A percentile compares a stretch with the other conserved stretches of the same genome.
These are phyloP conservation scores for Kwoniella mangroviensis DNA, from an alignment of 768 basidiomycete genomes.

Conservation along the genomic window DNA sequence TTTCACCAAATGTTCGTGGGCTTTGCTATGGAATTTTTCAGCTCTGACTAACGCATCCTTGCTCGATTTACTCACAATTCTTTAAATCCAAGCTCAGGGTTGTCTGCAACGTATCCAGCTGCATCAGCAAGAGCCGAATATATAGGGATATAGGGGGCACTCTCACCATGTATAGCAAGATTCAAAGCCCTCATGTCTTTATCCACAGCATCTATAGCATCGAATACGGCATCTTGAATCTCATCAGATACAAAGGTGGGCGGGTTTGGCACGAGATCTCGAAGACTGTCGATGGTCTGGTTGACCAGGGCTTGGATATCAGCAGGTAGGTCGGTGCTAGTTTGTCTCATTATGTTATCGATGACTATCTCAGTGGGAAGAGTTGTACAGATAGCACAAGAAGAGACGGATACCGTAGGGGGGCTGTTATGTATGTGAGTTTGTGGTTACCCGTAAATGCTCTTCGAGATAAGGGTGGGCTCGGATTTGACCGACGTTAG, in stretches of 20 bases:
- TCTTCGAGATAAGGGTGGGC: background rate
- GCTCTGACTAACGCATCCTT: background rate
- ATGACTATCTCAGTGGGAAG: background rate
- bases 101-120: constrained; percentile 4
- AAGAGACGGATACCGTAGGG: background rate
- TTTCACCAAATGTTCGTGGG: constrained; percentile 26
- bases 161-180: constrained; percentile 32
- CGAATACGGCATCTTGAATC: constrained; percentile 33
- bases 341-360: background rate
- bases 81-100: constrained; percentile 31
- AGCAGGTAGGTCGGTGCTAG: constrained; percentile 1
- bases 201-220: constrained; percentile 24
- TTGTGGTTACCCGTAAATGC: background rate
- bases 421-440: background rate
- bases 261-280: constrained; percentile 22
- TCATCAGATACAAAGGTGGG: constrained; percentile 28
- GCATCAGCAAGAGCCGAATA: background rate
- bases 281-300: constrained; percentile 28
- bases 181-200: constrained; percentile 29
- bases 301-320: constrained; percentile 28
- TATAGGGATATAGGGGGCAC: background rate
- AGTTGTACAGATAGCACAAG: background rate
- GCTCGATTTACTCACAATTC: constrained; percentile 21
- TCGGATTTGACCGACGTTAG: background rate
- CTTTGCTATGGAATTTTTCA: constrained; percentile 22